Evolutionary conservation across 2,329 filamentous ascomycete species (phyloP), one percentile per base, ranked within the genome.

Genomic region (Geoglossum cookeanum): DNA sequence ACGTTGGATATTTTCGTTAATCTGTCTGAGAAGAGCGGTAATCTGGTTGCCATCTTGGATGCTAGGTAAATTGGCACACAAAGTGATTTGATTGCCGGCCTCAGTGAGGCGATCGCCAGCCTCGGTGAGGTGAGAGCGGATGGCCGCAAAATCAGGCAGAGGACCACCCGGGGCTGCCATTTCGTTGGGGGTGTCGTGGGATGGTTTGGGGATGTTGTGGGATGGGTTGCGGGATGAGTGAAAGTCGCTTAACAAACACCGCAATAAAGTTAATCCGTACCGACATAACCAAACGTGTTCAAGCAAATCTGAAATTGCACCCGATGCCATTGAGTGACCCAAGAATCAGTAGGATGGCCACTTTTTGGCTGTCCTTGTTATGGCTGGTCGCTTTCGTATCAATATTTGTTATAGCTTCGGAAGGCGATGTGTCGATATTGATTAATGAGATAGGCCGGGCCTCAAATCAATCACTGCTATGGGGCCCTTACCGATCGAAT

Each of bases 401-500:
- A 29, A 42, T 37, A 9, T n/a, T 29, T 8, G 32, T 57, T 33
- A 53, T 9, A 48, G 48, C 33, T 27, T 45, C 55, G 13, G 55
- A 45, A 4, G 58, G 55, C 7, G 57, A 59, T 45, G 58, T 39
- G n/a, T 57, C 54, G 29, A 48, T 61, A 37, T 32, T 61, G 44
- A 55, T 35, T 39, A 54, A 68, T 59, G 72, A 75, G 63, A 65
- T 71, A 52, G 67, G 68, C 30, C 68, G 65, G 64, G 73, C 74
- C 29, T 78, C 74, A 63, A 95, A 97, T 69, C 78, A 94, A 66
- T 91, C 85, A 65, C 75, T 98, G 64, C 76, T 97, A 73, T 98
- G 92, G 92, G 92, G 92, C 0, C 88, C 92, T 1, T 98, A 97
- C 72, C 81, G 87, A 63, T 85, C 91, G 0, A 96, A 96, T 66